Conservation (phyloP, 768 basidiomycete genomes). For the Amanita inopinata region DNA sequence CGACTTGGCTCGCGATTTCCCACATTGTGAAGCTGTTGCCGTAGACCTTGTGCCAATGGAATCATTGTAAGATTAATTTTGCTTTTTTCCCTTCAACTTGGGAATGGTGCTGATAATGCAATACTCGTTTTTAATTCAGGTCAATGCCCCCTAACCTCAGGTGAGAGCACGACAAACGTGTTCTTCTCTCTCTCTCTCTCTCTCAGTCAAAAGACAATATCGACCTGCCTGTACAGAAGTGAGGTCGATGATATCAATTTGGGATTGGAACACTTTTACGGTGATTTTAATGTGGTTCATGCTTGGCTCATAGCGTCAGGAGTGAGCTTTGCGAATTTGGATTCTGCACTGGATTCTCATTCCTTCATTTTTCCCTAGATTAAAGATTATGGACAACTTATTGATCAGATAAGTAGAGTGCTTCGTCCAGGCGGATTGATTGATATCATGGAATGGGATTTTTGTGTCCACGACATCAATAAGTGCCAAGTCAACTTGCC, state of each 20-base stretch:
- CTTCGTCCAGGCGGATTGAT: slow-evolving; percentile 65
- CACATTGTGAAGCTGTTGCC: slow-evolving; percentile 56
- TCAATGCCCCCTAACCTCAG: slow-evolving; percentile 64
- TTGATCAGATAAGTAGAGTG: slow-evolving; percentile 57
- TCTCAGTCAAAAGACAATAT: not conserved
- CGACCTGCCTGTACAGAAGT: slow-evolving; percentile 35
- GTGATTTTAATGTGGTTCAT: slow-evolving; percentile 69
- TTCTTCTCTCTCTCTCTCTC: not conserved
- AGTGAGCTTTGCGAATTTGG: slow-evolving; percentile 31
- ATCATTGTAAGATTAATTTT: slow-evolving; percentile 36
- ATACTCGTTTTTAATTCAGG: too few relatives aligned
- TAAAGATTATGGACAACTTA: slow-evolving; percentile 50
- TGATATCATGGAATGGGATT: slow-evolving; percentile 62
- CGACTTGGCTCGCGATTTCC: slow-evolving; percentile 65
- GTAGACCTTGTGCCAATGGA: slow-evolving; percentile 81
- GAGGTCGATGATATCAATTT: slow-evolving; percentile 83
- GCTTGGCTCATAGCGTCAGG: slow-evolving; percentile 64
- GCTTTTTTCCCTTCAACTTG: slow-evolving; percentile 6
- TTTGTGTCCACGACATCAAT: slow-evolving; percentile 46
- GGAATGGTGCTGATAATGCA: slow-evolving; percentile 13
- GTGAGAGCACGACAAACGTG: too few relatives aligned
- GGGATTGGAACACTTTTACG: slow-evolving; percentile 74
- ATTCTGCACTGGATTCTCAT: slow-evolving; percentile 6
- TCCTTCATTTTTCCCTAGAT: slow-evolving; percentile 36
- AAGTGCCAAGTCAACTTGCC: slow-evolving; percentile 33